phyloP scores from a whole-genome alignment of 2,329 filamentous ascomycete species.

The Pseudogymnoascus sp. region DNA sequence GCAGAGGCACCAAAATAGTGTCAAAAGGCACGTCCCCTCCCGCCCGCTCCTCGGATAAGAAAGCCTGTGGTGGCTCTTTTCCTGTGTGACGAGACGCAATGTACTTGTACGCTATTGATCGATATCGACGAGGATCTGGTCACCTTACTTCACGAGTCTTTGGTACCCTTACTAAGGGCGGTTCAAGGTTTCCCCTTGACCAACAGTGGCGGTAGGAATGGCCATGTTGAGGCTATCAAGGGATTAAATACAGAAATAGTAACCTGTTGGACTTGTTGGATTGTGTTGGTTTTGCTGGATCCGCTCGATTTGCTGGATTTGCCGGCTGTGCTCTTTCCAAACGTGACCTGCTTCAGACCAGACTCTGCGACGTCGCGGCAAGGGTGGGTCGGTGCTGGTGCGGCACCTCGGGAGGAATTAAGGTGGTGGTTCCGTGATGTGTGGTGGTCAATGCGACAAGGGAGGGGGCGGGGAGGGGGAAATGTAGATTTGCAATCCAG shows the following conservation, averaged over 20 bases:
- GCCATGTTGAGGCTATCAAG: not conserved
- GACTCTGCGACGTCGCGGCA: constrained; percentile 5
- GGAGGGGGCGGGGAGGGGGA: not conserved
- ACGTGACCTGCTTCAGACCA: constrained; percentile 5
- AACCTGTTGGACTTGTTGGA: not conserved
- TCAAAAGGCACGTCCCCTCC: constrained; percentile 2
- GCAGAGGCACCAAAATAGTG: constrained; percentile 1
- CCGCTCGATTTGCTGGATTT: not conserved
- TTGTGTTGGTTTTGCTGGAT: not conserved
- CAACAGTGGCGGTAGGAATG: not conserved
- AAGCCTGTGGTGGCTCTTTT: constrained; percentile 2
- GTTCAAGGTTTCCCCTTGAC: not conserved
- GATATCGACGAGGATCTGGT: not conserved
- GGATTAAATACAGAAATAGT: not conserved
- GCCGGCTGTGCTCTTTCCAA: not conserved
- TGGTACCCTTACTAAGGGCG: not conserved
- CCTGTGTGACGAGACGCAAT: not conserved
- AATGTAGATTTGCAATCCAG: not conserved
- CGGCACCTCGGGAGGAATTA: constrained; percentile 1
- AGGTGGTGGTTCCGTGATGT: not conserved
- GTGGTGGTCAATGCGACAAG: constrained; percentile 2
- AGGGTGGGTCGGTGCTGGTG: constrained; percentile 2
- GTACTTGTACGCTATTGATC: not conserved
- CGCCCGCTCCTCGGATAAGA: not conserved
- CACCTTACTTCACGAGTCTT: not conserved